phyloP scores from a whole-genome alignment of 176 grass and related monocot species.

The Zizania latifolia region DNA sequence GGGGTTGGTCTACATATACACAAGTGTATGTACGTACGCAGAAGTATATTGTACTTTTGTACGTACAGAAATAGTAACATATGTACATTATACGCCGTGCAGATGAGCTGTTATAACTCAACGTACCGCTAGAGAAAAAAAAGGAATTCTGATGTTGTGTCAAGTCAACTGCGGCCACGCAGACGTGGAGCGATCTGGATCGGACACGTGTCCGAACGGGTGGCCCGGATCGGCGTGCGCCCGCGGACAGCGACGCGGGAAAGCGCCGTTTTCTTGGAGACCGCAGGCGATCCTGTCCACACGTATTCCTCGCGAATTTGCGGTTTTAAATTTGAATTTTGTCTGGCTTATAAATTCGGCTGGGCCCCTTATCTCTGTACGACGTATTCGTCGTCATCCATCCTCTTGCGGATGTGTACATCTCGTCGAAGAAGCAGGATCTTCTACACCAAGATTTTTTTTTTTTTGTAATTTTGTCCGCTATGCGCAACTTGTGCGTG shows the following conservation, averaged over 20 bases:
- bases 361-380: background rate
- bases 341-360: background rate
- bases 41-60: background rate
- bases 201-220: background rate
- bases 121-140: background rate
- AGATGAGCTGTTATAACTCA: background rate
- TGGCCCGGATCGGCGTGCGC: background rate
- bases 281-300: slow-evolving; percentile 18
- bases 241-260: too few relatives aligned
- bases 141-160: background rate
- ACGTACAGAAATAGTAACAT: background rate
- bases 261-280: background rate
- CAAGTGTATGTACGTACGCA: background rate
- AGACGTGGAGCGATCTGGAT: background rate
- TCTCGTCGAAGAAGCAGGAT: background rate
- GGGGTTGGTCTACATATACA: background rate
- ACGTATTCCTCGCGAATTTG: background rate
- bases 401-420: background rate
- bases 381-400: background rate
- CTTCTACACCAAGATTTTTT: background rate
- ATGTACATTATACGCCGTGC: background rate
- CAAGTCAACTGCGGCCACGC: too few relatives aligned
- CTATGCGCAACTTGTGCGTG: too few relatives aligned
- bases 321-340: background rate
- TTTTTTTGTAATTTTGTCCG: too few relatives aligned